Percentiles rank a stretch among this genome's conserved stretches.
Evolutionary conservation across 768 basidiomycete genomes (phyloP).

Genomic region (Candolleomyces efflorescens): DNA sequence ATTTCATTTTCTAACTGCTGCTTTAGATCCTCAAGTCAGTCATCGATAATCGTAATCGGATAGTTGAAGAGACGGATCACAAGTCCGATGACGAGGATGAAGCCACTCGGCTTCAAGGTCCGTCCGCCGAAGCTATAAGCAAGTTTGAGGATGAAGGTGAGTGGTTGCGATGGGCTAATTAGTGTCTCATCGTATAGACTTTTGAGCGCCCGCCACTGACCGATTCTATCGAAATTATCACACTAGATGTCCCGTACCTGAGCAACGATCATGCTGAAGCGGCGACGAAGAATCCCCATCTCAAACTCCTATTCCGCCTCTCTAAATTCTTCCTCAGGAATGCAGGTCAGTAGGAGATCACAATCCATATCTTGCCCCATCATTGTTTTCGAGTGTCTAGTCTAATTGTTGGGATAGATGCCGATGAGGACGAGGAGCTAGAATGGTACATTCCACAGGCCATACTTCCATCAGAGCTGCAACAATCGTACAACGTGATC

Average conservation of each 20-base stretch:
- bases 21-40: slow-evolving; percentile 58
- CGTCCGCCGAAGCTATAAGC: slow-evolving; percentile 64
- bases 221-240: background rate
- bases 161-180: slow-evolving; percentile 22
- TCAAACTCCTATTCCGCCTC: slow-evolving; percentile 84
- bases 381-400: background rate
- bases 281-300: slow-evolving; percentile 68
- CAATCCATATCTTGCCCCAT: too few species aligned
- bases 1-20: background rate
- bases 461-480: slow-evolving; percentile 64
- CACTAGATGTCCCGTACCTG: slow-evolving; percentile 68
- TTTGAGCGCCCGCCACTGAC: background rate
- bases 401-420: slow-evolving; percentile 34
- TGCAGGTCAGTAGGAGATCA: slow-evolving; percentile 46
- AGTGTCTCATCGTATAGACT: background rate
- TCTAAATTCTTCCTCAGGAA: slow-evolving; percentile 60
- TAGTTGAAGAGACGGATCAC: slow-evolving; percentile 59
- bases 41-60: slow-evolving; percentile 52
- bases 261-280: slow-evolving; percentile 73
- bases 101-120: slow-evolving; percentile 30
- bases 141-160: slow-evolving; percentile 76
- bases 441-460: slow-evolving; percentile 83
- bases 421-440: slow-evolving; percentile 57
- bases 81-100: slow-evolving; percentile 31
- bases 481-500: slow-evolving; percentile 69